Percentiles rank a stretch among this genome's conserved stretches.
These are phyloP conservation scores for Yamadazyma trypodendri DNA, from an alignment of 1,139 yeast genomes.

Conservation along the genomic window DNA sequence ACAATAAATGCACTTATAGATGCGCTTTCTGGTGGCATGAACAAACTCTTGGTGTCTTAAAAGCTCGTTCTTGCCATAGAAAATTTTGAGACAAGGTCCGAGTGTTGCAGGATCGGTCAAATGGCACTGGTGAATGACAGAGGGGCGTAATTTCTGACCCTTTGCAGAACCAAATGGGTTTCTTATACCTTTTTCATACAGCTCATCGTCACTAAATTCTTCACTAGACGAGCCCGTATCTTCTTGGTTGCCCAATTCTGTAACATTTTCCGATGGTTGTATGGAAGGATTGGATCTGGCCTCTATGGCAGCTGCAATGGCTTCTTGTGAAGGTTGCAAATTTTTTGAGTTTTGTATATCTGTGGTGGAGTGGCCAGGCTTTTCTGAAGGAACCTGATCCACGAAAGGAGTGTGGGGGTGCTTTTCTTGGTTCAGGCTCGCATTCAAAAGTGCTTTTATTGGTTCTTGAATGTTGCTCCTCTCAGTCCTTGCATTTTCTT, in stretches of 20 bases:
- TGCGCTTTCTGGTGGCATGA: slow-evolving; percentile 46
- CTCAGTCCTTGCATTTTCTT: not conserved
- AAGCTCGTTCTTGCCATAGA: slow-evolving; percentile 47
- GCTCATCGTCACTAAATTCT: slow-evolving; percentile 9
- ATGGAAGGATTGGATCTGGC: not conserved
- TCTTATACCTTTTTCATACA: slow-evolving; percentile 8
- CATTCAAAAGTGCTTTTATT: not conserved
- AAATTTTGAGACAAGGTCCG: slow-evolving; percentile 38
- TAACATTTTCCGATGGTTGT: not conserved
- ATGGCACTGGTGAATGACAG: slow-evolving; percentile 45
- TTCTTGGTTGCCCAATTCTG: not conserved
- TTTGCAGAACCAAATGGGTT: slow-evolving; percentile 9
- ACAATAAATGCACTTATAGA: slow-evolving; percentile 46
- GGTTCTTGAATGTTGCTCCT: not conserved
- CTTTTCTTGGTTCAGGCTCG: too few relatives aligned
- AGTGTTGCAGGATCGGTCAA: slow-evolving; percentile 34
- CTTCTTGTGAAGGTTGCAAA: too few relatives aligned
- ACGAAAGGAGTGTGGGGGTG: too few relatives aligned
- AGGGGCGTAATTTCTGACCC: not conserved
- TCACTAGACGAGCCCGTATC: slow-evolving; percentile 2
- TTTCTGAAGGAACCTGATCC: too few relatives aligned
- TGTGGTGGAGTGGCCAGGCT: too few relatives aligned
- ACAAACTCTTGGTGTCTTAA: slow-evolving; percentile 49
- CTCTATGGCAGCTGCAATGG: not conserved
- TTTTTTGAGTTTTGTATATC: too few relatives aligned